Conservation (phyloP, 1,284 basidiomycete genomes). For the Sanghuangporus weigelae region DNA sequence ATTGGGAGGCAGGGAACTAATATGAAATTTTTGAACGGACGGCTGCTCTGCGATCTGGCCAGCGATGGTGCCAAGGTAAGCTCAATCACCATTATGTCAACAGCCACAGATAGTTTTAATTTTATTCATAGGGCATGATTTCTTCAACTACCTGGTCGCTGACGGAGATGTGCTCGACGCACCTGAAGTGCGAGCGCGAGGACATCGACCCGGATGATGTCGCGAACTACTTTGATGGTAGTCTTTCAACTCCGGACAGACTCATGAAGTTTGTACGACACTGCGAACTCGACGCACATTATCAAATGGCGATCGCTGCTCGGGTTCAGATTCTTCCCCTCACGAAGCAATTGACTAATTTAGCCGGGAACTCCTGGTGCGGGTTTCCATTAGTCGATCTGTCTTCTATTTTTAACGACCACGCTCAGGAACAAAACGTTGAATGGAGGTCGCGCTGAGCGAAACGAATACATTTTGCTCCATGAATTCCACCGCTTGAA, state of each 20-base stretch:
- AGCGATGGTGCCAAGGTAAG: conserved; percentile 89
- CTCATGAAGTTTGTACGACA: conserved; percentile 88
- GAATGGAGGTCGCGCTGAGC: conserved; percentile 93
- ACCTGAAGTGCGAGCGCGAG: conserved; percentile 80
- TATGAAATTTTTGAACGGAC: conserved; percentile 77
- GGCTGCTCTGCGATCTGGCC: conserved; percentile 88
- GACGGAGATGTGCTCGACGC: conserved; percentile 93
- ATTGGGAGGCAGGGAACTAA: conserved; percentile 86
- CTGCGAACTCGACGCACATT: conserved; percentile 91
- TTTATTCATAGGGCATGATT: conserved; percentile 73
- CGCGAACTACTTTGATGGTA: conserved; percentile 85
- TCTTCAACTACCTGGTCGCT: conserved; percentile 96
- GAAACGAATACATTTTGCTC: conserved; percentile 98
- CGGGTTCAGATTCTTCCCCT: conserved; percentile 89
- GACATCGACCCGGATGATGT: conserved; percentile 97
- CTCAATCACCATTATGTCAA: conserved; percentile 11
- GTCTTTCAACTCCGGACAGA: conserved; percentile 71
- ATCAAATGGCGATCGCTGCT: conserved; percentile 91
- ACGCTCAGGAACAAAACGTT: conserved; percentile 83
- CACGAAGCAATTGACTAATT: conserved; percentile 91
- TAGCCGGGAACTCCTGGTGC: conserved; percentile 97
- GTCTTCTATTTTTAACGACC: conserved; percentile 6
- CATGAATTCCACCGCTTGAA: conserved; percentile 98
- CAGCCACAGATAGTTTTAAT: background rate
- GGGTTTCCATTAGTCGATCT: conserved; percentile 21